Base-by-base conservation (phyloP, 768 basidiomycete species). In the Mycena galericulata region DNA sequence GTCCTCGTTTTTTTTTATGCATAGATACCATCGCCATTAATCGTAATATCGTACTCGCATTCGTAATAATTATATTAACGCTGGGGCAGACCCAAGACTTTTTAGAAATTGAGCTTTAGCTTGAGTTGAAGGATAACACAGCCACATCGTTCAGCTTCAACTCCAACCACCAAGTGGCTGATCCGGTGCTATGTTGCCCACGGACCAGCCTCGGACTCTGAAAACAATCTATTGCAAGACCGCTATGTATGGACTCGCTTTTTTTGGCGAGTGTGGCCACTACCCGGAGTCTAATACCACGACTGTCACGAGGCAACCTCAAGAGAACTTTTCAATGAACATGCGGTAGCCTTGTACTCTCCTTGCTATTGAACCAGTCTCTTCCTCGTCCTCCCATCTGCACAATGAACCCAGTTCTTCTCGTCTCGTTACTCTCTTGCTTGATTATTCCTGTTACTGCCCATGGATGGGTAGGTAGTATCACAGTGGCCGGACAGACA, bases 391-490 rank as follows among this genome's bases (percentile, higher is more conserved):
- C 36, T 14, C 46, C 9, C 27, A 5, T n/a, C 54, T 17, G 0
- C 53, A 20, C 60, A n/a, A 68, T 68, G 67, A 50, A 68, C 17
- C 38, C 30, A 3, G 18, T 41, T 47, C 50, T 29, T 3, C 49
- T 63, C 10, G 26, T 46, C 55, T 38, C 38, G 41, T 45, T 61
- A n/a, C 26, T 67, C 41, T 15, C 30, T 10, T 12, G 30, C 36
- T 45, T 41, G n/a, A 14, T 36, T 32, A 17, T 60, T 76, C 50
- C 61, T 17, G 51, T 77, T 24, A 72, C 74, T 17, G 85, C 82
- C 20, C 86, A 87, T 60, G 86, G 86, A 8, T 86, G 80, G 65
- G 70, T 87, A 34, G 78, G 78, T 4, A 71, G 78, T 57, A 78
- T 88, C 22, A 70, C 74, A 43, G 81, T 88, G 29, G 85, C 86